Conservation (phyloP, 306 rosid genomes). For the Urtica urens region DNA sequence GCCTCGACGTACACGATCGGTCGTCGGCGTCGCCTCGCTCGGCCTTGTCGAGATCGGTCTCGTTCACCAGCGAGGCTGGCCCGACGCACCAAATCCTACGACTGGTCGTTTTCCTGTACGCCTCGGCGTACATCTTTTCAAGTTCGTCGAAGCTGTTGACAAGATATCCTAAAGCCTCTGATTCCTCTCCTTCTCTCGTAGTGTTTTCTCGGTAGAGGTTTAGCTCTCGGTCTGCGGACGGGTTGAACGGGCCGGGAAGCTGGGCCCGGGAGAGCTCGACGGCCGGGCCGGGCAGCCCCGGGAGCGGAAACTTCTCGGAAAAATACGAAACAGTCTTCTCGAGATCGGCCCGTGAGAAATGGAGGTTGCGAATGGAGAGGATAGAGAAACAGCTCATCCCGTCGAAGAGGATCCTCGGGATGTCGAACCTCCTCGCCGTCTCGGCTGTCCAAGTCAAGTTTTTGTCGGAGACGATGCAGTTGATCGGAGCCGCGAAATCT, state of each 20-base stretch:
- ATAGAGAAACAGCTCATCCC: slow-evolving; percentile 20
- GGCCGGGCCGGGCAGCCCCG: slow-evolving; percentile 20
- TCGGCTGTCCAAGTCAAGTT: slow-evolving; percentile 12
- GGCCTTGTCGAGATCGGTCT: slow-evolving; percentile 3
- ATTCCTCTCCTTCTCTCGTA: slow-evolving; percentile 13
- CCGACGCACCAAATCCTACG: slow-evolving; percentile 47
- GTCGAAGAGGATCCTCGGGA: slow-evolving; percentile 17
- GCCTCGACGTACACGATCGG: neutral
- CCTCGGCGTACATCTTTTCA: slow-evolving; percentile 30
- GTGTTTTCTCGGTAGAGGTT: neutral
- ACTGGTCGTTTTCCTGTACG: slow-evolving; percentile 18
- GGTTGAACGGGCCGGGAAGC: neutral
- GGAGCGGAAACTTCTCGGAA: slow-evolving; percentile 14
- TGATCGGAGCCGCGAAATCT: no score
- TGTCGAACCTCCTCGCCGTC: slow-evolving; percentile 1
- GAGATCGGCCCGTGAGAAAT: neutral
- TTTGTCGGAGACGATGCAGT: slow-evolving; percentile 20
- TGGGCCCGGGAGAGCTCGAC: slow-evolving; percentile 14
- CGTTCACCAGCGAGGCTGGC: slow-evolving; percentile 16
- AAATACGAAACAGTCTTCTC: slow-evolving; percentile 1
- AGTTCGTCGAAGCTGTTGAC: slow-evolving; percentile 40
- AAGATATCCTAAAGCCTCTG: slow-evolving; percentile 26
- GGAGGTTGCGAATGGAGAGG: slow-evolving; percentile 9
- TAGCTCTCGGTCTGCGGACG: neutral
- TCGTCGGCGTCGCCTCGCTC: slow-evolving; percentile 8